Percentiles rank a stretch among this genome's conserved stretches.
phyloP scores from a whole-genome alignment of 2,329 filamentous ascomycete genomes.

The Fusarium clavum region DNA sequence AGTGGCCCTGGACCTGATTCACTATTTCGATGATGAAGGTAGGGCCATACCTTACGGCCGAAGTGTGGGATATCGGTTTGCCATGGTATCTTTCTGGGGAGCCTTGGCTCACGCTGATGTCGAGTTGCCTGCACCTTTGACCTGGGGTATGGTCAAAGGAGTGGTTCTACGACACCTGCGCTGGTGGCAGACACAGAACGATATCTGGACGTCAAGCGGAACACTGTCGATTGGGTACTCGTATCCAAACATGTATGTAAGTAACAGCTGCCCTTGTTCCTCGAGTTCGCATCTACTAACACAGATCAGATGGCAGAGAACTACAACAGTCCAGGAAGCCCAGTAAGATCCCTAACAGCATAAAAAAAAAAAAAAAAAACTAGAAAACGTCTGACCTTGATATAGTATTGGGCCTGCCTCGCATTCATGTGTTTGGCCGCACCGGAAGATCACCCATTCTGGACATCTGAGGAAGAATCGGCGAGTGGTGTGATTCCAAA shows the following conservation, averaged over 20 bases:
- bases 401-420: constrained; percentile 81
- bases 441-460: constrained; percentile 78
- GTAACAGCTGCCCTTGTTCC: constrained; percentile 42
- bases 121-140: constrained; percentile 76
- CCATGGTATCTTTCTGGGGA: constrained; percentile 87
- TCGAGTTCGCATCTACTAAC: constrained; percentile 27
- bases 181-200: constrained; percentile 81
- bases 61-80: constrained; percentile 84
- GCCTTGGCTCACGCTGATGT: constrained; percentile 80
- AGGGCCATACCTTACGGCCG: constrained; percentile 81
- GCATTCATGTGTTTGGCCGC: constrained; percentile 80
- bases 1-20: constrained; percentile 76
- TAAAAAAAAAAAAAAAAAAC: neutral
- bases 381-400: constrained; percentile 33
- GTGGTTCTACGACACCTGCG: constrained; percentile 78
- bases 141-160: constrained; percentile 84
- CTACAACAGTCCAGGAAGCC: constrained; percentile 81
- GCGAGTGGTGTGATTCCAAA: constrained; percentile 66
- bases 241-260: constrained; percentile 79
- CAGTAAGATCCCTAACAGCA: constrained; percentile 52
- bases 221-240: constrained; percentile 82
- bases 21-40: constrained; percentile 80
- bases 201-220: constrained; percentile 80
- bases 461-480: constrained; percentile 74
- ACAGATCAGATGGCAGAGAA: constrained; percentile 76